Evolutionary conservation across 768 basidiomycete species (phyloP).

Genomic region (Plicaturopsis crispa): DNA sequence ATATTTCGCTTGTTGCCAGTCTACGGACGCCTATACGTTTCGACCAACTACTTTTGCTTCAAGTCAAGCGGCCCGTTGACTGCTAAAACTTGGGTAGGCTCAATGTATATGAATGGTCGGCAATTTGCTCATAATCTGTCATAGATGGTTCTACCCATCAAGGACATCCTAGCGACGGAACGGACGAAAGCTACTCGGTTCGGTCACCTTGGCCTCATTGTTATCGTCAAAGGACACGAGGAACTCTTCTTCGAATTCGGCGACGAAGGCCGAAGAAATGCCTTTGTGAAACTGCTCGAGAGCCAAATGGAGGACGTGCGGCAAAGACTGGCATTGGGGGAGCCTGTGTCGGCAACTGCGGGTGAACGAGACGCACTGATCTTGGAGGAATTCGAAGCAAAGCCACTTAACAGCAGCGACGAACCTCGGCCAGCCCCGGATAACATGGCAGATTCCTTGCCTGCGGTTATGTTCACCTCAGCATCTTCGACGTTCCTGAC

Average conservation of each 20-base stretch:
- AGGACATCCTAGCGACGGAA: conserved; percentile 80
- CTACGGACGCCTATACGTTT: conserved; percentile 82
- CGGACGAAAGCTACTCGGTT: conserved; percentile 84
- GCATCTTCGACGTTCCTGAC: conserved; percentile 95
- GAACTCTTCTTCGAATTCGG: conserved; percentile 96
- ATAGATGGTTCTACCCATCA: conserved; percentile 93
- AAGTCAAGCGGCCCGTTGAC: conserved; percentile 79
- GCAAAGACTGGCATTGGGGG: conserved; percentile 37
- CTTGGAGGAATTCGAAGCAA: conserved; percentile 77
- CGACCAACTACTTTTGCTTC: conserved; percentile 93
- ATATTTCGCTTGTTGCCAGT: conserved; percentile 87
- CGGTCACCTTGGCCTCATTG: conserved; percentile 81
- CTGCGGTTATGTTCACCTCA: conserved; percentile 94
- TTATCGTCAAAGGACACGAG: conserved; percentile 93
- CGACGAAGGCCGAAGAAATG: conserved; percentile 70
- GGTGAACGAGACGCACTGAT: conserved; percentile 69
- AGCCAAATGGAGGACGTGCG: conserved; percentile 72
- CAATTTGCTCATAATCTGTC: too few species aligned
- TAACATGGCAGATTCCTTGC: conserved; percentile 59
- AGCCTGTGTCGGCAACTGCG: conserved; percentile 32
- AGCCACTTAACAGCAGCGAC: conserved; percentile 23
- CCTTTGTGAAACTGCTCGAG: conserved; percentile 70
- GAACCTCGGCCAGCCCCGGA: conserved; percentile 43
- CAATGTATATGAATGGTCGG: too few species aligned
- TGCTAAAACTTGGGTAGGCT: conserved; percentile 70